Evolutionary conservation across 768 basidiomycete species (phyloP), one percentile per base, ranked within the genome.

Genomic region (Rhizopogon roseolus): DNA sequence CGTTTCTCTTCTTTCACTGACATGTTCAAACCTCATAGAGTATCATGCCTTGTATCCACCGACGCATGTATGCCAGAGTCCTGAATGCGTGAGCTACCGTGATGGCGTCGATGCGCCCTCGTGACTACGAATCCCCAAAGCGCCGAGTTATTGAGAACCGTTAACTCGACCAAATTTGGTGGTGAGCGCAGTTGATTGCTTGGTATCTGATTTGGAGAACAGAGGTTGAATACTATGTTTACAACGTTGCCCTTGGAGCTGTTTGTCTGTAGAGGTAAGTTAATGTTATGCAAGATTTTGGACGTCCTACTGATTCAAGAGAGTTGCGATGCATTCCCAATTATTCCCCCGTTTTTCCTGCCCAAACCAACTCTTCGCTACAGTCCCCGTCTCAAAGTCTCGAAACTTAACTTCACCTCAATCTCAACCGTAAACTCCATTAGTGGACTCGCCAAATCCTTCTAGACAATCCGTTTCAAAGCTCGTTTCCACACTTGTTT

Each of bases 251-350:
- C n/a, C n/a, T n/a, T n/a, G n/a, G n/a, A n/a, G n/a, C n/a, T n/a
- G n/a, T n/a, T n/a, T n/a, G n/a, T n/a, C n/a, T n/a, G n/a, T n/a
- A n/a, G n/a, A n/a, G n/a, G n/a, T n/a, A n/a, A n/a, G n/a, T n/a
- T n/a, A n/a, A n/a, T n/a, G n/a, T n/a, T n/a, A n/a, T n/a, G n/a
- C 62, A 7, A 74, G 67, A 63, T 67, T 71, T 68, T 67, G 62
- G 73, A 45, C 57, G 59, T 66, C 64, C 69, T 64, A 52, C 44
- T 60, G 28, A 37, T 53, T 55, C 53, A 42, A 62, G 53, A 54
- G 57, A 61, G 53, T 62, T 69, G 62, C 67, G 64, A 84, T 84
- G 82, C 75, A 56, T 41, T 19, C 32, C 56, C 62, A 62, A 11
- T 59, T 55, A 61, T 60, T 39, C n/a, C 51, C 66, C 63, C 64